phyloP scores from a whole-genome alignment of 2,329 filamentous ascomycete genomes.

The Cladosporium halotolerans region DNA sequence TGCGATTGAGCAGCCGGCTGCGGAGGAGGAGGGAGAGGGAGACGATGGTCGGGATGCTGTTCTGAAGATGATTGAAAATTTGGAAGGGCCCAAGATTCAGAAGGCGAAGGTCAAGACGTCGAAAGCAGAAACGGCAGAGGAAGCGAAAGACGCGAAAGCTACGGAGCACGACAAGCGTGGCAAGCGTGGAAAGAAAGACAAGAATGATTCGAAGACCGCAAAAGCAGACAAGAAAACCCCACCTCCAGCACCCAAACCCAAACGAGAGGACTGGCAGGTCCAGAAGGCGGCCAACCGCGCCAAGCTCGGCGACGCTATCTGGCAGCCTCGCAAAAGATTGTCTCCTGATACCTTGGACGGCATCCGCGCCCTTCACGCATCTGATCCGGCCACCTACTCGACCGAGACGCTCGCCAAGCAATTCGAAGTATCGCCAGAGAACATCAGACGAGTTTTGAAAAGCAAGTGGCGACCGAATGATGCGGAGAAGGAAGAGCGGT shows the following conservation, averaged over 20 bases:
- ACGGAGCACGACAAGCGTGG: neutral
- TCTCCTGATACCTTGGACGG: slow-evolving; percentile 90
- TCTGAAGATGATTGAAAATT: slow-evolving; percentile 18
- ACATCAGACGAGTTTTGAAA: slow-evolving; percentile 77
- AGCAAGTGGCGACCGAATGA: slow-evolving; percentile 63
- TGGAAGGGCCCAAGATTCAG: slow-evolving; percentile 13
- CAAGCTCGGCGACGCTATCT: slow-evolving; percentile 72
- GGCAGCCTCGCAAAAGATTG: slow-evolving; percentile 76
- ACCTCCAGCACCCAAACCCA: slow-evolving; percentile 10
- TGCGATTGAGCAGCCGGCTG: neutral
- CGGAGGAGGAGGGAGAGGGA: neutral
- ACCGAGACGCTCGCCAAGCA: slow-evolving; percentile 66
- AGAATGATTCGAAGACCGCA: neutral
- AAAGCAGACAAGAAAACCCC: slow-evolving; percentile 4
- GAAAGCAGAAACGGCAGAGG: slow-evolving; percentile 3
- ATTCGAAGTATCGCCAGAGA: slow-evolving; percentile 83
- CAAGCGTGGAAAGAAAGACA: neutral
- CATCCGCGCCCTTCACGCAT: slow-evolving; percentile 72
- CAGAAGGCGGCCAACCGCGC: slow-evolving; percentile 68
- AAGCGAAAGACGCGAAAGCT: neutral
- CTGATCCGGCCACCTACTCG: slow-evolving; percentile 71
- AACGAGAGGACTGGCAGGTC: slow-evolving; percentile 57
- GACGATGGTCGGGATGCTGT: slow-evolving; percentile 15
- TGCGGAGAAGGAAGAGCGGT: slow-evolving; percentile 38
- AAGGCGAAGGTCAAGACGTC: slow-evolving; percentile 8